phyloP scores from a whole-genome alignment of 495 filamentous ascomycete genomes.

The Mycothermus thermophilus region DNA sequence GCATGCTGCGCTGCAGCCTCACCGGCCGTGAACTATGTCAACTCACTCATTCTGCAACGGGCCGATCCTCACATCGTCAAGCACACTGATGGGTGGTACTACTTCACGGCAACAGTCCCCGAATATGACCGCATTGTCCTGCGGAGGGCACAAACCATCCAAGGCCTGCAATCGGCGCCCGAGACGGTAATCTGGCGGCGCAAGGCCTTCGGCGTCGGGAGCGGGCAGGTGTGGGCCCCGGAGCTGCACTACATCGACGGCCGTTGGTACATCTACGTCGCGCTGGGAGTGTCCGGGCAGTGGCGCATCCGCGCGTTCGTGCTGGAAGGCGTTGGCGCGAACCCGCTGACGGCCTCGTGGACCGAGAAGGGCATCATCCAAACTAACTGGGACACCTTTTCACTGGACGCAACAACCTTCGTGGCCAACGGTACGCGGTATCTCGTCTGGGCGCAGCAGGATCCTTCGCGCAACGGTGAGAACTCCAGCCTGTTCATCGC shows the following conservation, averaged over 20 bases:
- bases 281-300: slow-evolving; percentile 15
- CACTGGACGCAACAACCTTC: slow-evolving; percentile 15
- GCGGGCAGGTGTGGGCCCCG: slow-evolving; percentile 43
- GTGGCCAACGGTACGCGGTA: slow-evolving; percentile 16
- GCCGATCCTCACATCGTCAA: slow-evolving; percentile 24
- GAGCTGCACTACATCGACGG: slow-evolving; percentile 37
- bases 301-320: slow-evolving; percentile 19
- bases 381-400: slow-evolving; percentile 20
- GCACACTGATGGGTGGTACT: slow-evolving; percentile 39
- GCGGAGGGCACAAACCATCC: slow-evolving; percentile 33
- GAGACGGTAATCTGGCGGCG: slow-evolving; percentile 18
- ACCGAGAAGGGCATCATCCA: slow-evolving; percentile 14
- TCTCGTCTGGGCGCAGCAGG: slow-evolving; percentile 19
- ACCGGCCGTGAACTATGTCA: slow-evolving; percentile 12
- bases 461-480: slow-evolving; percentile 10
- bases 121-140: slow-evolving; percentile 37
- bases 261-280: slow-evolving; percentile 36
- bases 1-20: slow-evolving; percentile 2
- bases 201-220: slow-evolving; percentile 32
- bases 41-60: slow-evolving; percentile 14
- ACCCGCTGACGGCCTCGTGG: slow-evolving; percentile 14
- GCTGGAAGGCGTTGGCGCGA: slow-evolving; percentile 14
- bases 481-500: slow-evolving; percentile 14
- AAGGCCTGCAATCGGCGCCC: slow-evolving; percentile 32
- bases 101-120: slow-evolving; percentile 31